Conservation (phyloP, 257 asterid species). For the Solanum neorickii region DNA sequence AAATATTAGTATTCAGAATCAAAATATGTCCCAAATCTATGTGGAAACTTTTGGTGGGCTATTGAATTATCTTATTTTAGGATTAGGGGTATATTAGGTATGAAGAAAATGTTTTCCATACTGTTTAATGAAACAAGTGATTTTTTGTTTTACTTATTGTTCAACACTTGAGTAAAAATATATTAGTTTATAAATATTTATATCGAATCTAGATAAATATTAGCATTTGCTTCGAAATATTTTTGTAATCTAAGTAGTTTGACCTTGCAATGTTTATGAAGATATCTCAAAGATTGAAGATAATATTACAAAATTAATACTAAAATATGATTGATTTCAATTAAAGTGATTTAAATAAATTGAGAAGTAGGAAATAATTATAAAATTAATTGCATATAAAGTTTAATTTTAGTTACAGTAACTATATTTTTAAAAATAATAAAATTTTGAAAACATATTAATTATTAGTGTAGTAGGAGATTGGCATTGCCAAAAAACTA, state of each 20-base stretch:
- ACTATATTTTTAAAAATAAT: too few relatives aligned
- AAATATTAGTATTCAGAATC: not conserved
- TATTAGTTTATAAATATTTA: too few relatives aligned
- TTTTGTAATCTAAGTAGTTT: not conserved
- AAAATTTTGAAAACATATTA: not conserved
- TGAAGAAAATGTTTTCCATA: not conserved
- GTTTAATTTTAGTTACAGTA: too few relatives aligned
- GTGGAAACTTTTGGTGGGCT: not conserved
- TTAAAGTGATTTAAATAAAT: too few relatives aligned
- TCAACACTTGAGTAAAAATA: too few relatives aligned
- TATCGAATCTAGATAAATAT: not conserved
- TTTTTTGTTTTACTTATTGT: too few relatives aligned
- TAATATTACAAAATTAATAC: accelerated
- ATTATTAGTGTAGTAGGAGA: not conserved
- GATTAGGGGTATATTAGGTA: not conserved
- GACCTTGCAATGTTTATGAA: too few relatives aligned
- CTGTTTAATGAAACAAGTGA: not conserved
- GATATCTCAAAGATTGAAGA: not conserved
- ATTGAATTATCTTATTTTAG: not conserved
- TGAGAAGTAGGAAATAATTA: too few relatives aligned
- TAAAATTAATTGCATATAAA: too few relatives aligned
- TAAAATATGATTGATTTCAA: too few relatives aligned
- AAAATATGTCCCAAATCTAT: not conserved
- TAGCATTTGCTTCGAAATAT: too few relatives aligned
- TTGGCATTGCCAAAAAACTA: not conserved